phyloP scores from a whole-genome alignment of 2,329 filamentous ascomycete species.

The Tolypocladium tropicale region DNA sequence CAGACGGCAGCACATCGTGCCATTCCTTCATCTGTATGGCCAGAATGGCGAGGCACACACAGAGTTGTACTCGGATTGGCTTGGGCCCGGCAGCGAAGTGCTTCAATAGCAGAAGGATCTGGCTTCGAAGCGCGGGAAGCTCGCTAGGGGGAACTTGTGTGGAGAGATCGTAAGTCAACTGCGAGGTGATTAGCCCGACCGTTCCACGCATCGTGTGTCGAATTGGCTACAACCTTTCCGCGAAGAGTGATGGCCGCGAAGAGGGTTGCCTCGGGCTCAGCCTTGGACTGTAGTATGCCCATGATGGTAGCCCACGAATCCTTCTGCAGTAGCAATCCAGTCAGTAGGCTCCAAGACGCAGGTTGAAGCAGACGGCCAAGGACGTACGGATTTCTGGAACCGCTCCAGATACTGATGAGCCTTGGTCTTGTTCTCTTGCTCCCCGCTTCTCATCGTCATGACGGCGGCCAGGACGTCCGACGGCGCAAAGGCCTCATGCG shows the following conservation, averaged over 20 bases:
- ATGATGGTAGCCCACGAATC: conserved; percentile 88
- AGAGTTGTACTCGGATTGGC: conserved; percentile 80
- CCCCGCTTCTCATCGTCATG: conserved; percentile 80
- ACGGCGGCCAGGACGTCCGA: conserved; percentile 71
- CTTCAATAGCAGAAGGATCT: conserved; percentile 72
- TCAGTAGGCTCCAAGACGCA: not conserved
- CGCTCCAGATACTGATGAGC: conserved; percentile 85
- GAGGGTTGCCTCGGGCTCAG: conserved; percentile 76
- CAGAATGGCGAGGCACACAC: conserved; percentile 86
- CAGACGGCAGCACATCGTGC: conserved; percentile 81
- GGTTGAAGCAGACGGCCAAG: not conserved
- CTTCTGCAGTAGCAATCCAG: conserved; percentile 43
- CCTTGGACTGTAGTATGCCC: conserved; percentile 71
- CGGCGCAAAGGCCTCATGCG: conserved; percentile 65
- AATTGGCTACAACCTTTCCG: conserved; percentile 66
- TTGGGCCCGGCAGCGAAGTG: conserved; percentile 74
- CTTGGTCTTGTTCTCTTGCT: conserved; percentile 75
- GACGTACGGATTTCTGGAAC: conserved; percentile 89
- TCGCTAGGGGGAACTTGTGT: conserved; percentile 73
- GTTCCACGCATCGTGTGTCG: not conserved
- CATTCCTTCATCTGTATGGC: conserved; percentile 94
- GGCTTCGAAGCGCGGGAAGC: conserved; percentile 68
- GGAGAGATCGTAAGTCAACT: conserved; percentile 92
- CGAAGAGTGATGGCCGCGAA: conserved; percentile 96
- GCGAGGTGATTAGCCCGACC: conserved; percentile 3